These are phyloP conservation scores for Cyathus striatus DNA, from an alignment of 768 basidiomycete species.

Conservation along the genomic window DNA sequence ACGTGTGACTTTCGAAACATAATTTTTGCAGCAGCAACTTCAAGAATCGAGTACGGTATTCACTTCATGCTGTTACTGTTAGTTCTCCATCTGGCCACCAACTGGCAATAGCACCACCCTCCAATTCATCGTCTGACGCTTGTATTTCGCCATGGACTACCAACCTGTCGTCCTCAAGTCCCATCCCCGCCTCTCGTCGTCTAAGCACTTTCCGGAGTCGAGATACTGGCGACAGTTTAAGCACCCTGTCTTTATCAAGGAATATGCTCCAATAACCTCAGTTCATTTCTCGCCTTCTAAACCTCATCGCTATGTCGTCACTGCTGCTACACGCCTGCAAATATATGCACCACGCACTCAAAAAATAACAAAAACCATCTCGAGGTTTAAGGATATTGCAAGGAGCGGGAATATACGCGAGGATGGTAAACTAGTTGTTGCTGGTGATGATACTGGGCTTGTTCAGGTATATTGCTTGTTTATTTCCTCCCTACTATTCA, in stretches of 20 bases:
- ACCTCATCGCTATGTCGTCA: conserved; percentile 94
- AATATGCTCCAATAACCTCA: conserved; percentile 93
- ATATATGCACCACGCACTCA: conserved; percentile 96
- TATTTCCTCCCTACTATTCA: background rate
- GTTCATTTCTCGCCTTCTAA: conserved; percentile 85
- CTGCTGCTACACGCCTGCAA: conserved; percentile 88
- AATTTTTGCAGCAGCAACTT: too few species aligned
- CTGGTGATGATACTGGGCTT: conserved; percentile 90
- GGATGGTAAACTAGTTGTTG: conserved; percentile 93
- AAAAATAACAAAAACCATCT: conserved; percentile 93
- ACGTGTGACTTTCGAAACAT: background rate
- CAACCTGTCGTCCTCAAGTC: conserved; percentile 69
- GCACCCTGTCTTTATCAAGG: conserved; percentile 91
- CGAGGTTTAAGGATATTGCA: conserved; percentile 95
- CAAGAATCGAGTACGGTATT: too few species aligned
- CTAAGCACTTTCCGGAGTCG: conserved; percentile 69
- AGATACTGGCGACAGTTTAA: conserved; percentile 86
- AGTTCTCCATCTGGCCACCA: background rate
- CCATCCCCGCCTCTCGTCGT: conserved; percentile 43
- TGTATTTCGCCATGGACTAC: conserved; percentile 59
- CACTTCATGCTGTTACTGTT: background rate
- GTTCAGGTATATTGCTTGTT: conserved; percentile 57
- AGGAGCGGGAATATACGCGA: conserved; percentile 82
- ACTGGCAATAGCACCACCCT: background rate
- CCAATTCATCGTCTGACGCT: too few species aligned